A percentile compares a stretch with the other conserved stretches of the same genome.
Conservation (phyloP, 495 filamentous ascomycete species). For the Hypoxylon rickii region DNA sequence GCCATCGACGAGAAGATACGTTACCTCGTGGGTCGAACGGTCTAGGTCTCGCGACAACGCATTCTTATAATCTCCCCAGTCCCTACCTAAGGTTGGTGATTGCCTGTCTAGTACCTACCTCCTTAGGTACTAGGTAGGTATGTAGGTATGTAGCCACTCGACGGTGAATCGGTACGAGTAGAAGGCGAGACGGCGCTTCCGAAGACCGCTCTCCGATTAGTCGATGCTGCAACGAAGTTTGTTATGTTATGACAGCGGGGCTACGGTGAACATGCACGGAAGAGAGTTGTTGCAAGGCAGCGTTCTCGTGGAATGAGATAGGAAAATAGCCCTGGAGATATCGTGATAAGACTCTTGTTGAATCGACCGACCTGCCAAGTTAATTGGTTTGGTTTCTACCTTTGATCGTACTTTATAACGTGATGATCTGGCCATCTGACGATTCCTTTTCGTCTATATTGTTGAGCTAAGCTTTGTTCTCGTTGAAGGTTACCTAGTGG, state of each 20-base stretch:
- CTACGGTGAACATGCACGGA: slow-evolving; percentile 8
- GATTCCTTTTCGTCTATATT: neutral
- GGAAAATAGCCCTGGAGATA: too few relatives aligned
- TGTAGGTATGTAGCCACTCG: too few relatives aligned
- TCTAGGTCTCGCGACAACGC: neutral
- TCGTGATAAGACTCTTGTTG: too few relatives aligned
- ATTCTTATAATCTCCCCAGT: neutral
- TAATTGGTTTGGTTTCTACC: neutral
- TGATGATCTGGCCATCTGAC: slow-evolving; percentile 17
- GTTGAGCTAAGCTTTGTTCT: slow-evolving; percentile 1
- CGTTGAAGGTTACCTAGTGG: too few relatives aligned
- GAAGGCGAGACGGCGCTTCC: slow-evolving; percentile 26
- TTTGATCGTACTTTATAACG: slow-evolving; percentile 13
- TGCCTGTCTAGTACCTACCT: too few relatives aligned
- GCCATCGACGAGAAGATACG: slow-evolving; percentile 1
- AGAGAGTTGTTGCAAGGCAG: neutral
- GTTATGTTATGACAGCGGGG: slow-evolving; percentile 10
- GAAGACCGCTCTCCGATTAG: slow-evolving; percentile 30
- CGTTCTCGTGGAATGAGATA: too few relatives aligned
- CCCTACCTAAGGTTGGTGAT: too few relatives aligned
- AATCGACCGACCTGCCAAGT: too few relatives aligned
- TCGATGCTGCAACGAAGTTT: slow-evolving; percentile 12
- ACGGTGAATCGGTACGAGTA: slow-evolving; percentile 25
- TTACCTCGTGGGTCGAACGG: neutral
- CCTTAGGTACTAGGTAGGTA: too few relatives aligned